phyloP scores from a whole-genome alignment of 2,329 filamentous ascomycete species.

The Fusarium incarnatum region DNA sequence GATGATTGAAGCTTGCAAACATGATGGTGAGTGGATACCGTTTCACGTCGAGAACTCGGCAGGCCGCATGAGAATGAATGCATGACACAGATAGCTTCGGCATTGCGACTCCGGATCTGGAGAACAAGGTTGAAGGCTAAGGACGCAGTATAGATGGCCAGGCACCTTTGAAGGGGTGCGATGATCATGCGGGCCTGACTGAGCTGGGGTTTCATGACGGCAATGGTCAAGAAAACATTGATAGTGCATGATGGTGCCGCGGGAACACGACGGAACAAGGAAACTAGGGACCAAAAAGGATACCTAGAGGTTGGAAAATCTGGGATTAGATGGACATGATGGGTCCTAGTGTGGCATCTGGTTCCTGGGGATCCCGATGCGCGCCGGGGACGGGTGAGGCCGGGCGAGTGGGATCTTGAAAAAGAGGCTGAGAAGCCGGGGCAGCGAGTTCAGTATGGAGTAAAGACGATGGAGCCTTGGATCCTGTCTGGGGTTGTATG shows the following conservation, averaged over 20 bases:
- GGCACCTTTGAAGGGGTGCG: slow-evolving; percentile 20
- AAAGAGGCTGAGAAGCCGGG: slow-evolving; percentile 46
- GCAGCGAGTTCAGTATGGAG: slow-evolving; percentile 35
- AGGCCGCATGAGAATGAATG: slow-evolving; percentile 30
- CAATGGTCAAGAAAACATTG: slow-evolving; percentile 34
- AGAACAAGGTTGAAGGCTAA: slow-evolving; percentile 10
- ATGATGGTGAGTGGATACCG: slow-evolving; percentile 38
- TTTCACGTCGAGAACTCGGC: slow-evolving; percentile 36
- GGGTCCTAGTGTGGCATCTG: slow-evolving; percentile 29
- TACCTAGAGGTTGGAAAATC: slow-evolving; percentile 13
- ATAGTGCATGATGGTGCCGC: slow-evolving; percentile 43
- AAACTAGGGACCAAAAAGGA: slow-evolving; percentile 31
- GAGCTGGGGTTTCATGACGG: slow-evolving; percentile 26
- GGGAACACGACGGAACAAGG: slow-evolving; percentile 39
- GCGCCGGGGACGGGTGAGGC: slow-evolving; percentile 44
- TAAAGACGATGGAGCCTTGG: slow-evolving; percentile 37
- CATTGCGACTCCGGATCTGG: slow-evolving; percentile 22
- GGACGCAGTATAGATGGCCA: neutral
- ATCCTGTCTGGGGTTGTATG: slow-evolving; percentile 28
- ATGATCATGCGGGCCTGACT: slow-evolving; percentile 27
- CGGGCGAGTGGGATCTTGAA: slow-evolving; percentile 43
- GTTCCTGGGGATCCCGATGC: slow-evolving; percentile 48
- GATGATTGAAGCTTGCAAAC: slow-evolving; percentile 24
- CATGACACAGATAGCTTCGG: slow-evolving; percentile 37
- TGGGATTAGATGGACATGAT: slow-evolving; percentile 20